Percentiles rank a stretch among this genome's conserved stretches.
These are phyloP conservation scores for Diplodia scrobiculata DNA, from an alignment of 2,329 filamentous ascomycete genomes.

Conservation along the genomic window DNA sequence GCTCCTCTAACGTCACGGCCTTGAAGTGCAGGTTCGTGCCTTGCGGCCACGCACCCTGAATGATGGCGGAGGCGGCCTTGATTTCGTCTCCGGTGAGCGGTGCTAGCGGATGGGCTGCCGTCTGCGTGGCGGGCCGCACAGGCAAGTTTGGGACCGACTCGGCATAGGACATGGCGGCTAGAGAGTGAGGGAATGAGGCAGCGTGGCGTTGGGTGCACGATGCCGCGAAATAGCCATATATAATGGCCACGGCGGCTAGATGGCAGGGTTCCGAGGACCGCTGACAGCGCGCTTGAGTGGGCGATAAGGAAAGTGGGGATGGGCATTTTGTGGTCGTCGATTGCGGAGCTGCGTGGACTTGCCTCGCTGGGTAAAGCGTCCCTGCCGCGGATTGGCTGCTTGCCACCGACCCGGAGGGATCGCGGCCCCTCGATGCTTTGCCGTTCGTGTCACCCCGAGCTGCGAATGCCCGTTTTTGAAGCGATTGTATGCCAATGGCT, in stretches of 20 bases:
- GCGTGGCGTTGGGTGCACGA: background rate
- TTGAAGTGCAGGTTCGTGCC: slow-evolving; percentile 64
- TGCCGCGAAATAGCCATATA: background rate
- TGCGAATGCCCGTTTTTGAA: background rate
- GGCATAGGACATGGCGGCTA: slow-evolving; percentile 11
- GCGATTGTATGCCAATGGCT: too few species aligned
- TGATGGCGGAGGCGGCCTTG: slow-evolving; percentile 51
- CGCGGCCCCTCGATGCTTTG: background rate
- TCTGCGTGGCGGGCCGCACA: slow-evolving; percentile 8
- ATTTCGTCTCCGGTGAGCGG: slow-evolving; percentile 63
- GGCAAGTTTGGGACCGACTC: slow-evolving; percentile 22
- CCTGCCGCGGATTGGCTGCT: slow-evolving; percentile 9
- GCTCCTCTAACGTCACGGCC: slow-evolving; percentile 67
- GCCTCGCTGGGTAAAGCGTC: background rate
- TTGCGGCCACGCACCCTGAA: slow-evolving; percentile 59
- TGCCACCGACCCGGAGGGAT: background rate
- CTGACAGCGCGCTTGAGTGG: slow-evolving; percentile 5
- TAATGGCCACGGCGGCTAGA: background rate
- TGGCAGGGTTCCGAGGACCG: slow-evolving; percentile 1
- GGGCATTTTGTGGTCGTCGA: slow-evolving; percentile 20
- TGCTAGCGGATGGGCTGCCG: slow-evolving; percentile 58
- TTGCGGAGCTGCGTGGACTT: slow-evolving; percentile 25
- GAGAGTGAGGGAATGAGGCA: background rate
- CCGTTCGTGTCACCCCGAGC: background rate
- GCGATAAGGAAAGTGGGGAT: slow-evolving; percentile 30